Evolutionary conservation across 768 basidiomycete genomes (phyloP).

Genomic region (Suillus clintonianus): DNA sequence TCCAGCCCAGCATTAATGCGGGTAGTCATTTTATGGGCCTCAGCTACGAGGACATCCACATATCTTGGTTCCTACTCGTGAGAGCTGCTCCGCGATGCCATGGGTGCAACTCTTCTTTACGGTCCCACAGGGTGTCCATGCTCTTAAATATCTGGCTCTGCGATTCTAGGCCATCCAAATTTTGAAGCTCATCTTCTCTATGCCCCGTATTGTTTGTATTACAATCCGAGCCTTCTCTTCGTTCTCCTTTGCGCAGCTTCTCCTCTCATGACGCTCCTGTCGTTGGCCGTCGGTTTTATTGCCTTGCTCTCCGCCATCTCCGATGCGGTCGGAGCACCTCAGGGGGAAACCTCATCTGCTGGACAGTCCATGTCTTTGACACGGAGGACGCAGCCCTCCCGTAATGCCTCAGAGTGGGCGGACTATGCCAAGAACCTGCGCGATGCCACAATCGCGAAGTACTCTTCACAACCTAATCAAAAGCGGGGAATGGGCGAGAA

Average conservation of each 20-base stretch:
- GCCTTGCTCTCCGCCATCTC: conserved; percentile 13
- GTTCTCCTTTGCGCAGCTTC: conserved; percentile 5
- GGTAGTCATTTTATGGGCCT: not conserved
- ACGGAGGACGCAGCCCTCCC: conserved; percentile 12
- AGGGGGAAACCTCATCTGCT: conserved; percentile 8
- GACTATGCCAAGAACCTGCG: conserved; percentile 49
- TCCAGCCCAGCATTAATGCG: too few relatives aligned
- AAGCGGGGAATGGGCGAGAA: conserved; percentile 52
- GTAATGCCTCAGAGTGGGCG: conserved; percentile 22
- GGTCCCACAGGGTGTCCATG: conserved; percentile 6
- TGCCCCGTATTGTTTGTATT: conserved; percentile 6
- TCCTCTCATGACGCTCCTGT: conserved; percentile 11
- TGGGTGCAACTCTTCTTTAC: not conserved
- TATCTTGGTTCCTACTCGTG: not conserved
- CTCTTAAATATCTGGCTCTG: conserved; percentile 10
- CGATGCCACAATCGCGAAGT: conserved; percentile 47
- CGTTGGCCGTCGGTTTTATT: conserved; percentile 10
- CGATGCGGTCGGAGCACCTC: conserved; percentile 15
- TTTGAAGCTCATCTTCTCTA: conserved; percentile 3
- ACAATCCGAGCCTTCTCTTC: conserved; percentile 8
- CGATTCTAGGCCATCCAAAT: conserved; percentile 10
- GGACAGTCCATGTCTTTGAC: conserved; percentile 24
- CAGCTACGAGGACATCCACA: not conserved
- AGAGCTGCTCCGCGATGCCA: not conserved
- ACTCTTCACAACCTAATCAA: conserved; percentile 31